Base-by-base conservation (phyloP, 306 rosid species). In the Quillaja saponaria region DNA sequence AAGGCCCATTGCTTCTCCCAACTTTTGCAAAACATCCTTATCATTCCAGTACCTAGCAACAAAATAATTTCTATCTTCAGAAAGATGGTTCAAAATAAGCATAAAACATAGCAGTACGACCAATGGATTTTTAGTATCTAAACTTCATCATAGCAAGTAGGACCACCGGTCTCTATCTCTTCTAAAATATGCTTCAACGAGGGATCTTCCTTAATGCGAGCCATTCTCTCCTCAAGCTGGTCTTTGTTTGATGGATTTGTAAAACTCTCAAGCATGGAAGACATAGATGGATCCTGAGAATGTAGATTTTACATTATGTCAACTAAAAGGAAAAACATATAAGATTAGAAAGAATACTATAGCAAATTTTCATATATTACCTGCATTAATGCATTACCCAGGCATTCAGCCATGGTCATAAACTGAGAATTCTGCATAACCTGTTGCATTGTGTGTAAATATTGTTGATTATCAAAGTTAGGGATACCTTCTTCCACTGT, bases 101-200 rank as follows among this genome's bases (percentile, higher is more conserved):
- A 67, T 25, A 25, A 25, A 25, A 25, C 31, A 25, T 25, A 25
- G 31, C 31, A 25, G 31, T 25, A 25, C 31, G 31, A 25, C 31
- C 31, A 25, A 25, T 25, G 31, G 31, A 25, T 25, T 25, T 25
- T 25, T 25, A 25, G 31, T 25, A 25, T 25, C 31, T 25, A 67
- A 58, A 94, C 99, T 88, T 94, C 99, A 94, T 89, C 99, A 94
- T 94, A 53, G 97, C 96, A 72, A n/a, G 96, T 84, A 28, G 95
- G 97, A 64, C 99, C 99, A 55, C 97, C 99, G 18, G 72, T 76
- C 77, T 94, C 99, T 76, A 94, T 94, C 78, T 94, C 97, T 20
- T 94, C 99, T 71, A 94, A 80, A 72, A 94, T 89, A 68, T 85
- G 95, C 78, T 89, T 94, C 84, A 94, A 68, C 40, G 99, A 94